phyloP scores from a whole-genome alignment of 2,329 filamentous ascomycete genomes.

The Sordariomycetes sp. region DNA sequence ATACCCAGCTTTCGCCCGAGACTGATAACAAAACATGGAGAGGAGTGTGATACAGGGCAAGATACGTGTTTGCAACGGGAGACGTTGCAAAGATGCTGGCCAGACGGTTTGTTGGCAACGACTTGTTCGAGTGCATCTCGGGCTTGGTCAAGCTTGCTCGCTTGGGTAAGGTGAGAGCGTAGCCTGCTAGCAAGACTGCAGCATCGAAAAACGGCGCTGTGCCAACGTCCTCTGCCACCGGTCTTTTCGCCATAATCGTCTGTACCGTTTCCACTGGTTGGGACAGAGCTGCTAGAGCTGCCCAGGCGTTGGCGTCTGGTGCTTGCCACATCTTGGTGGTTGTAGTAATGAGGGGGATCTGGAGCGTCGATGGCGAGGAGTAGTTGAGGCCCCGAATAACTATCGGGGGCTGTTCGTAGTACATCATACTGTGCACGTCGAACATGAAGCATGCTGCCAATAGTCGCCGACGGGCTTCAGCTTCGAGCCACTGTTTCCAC shows the following conservation, averaged over 20 bases:
- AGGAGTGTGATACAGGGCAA: constrained; percentile 50
- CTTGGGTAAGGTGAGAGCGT: constrained; percentile 20
- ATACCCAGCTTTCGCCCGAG: constrained; percentile 49
- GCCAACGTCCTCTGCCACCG: constrained; percentile 25
- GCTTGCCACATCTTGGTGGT: constrained; percentile 41
- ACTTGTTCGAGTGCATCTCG: no score
- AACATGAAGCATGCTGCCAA: constrained; percentile 47
- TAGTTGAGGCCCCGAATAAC: constrained; percentile 24
- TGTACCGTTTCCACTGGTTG: constrained; percentile 8
- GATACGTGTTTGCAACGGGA: constrained; percentile 40
- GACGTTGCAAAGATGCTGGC: constrained; percentile 31
- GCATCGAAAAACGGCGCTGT: constrained; percentile 27
- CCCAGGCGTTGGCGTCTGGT: constrained; percentile 35
- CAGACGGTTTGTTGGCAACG: not conserved
- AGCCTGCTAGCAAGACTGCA: constrained; percentile 27
- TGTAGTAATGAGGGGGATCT: constrained; percentile 36
- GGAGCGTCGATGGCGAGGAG: constrained; percentile 20
- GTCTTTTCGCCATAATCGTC: constrained; percentile 19
- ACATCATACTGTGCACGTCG: constrained; percentile 46
- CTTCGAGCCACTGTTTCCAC: constrained; percentile 33
- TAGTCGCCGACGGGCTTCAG: constrained; percentile 43
- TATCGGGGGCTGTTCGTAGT: constrained; percentile 38
- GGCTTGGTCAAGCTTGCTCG: no score
- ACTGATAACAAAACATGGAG: constrained; percentile 48
- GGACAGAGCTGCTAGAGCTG: constrained; percentile 13